phyloP scores from a whole-genome alignment of 345 rosid species.

The Geranium rotundifolium region DNA sequence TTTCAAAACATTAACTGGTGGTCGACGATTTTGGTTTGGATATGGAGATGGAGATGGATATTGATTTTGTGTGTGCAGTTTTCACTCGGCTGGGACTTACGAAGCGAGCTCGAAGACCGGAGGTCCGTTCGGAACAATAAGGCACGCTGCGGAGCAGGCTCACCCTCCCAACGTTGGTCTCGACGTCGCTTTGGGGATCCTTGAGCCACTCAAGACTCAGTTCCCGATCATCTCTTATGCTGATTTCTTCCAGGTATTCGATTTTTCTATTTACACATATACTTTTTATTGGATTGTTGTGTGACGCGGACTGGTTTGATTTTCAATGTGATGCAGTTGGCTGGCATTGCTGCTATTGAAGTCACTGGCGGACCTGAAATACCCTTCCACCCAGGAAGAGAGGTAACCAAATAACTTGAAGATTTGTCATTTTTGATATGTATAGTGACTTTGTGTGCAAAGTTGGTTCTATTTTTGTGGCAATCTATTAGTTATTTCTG shows the following conservation, averaged over 20 bases:
- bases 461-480: neutral
- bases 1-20: neutral
- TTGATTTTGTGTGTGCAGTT: slow-evolving; percentile 28
- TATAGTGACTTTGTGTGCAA: no score
- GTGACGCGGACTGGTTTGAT: neutral
- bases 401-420: slow-evolving; percentile 31
- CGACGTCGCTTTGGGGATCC: slow-evolving; percentile 67
- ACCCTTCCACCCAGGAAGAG: slow-evolving; percentile 93
- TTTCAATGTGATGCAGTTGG: slow-evolving; percentile 33
- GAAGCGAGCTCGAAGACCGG: slow-evolving; percentile 75
- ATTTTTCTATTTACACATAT: neutral
- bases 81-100: slow-evolving; percentile 97
- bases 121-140: slow-evolving; percentile 96
- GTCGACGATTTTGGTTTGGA: neutral
- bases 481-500: no score
- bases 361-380: slow-evolving; percentile 91
- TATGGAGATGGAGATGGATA: neutral
- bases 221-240: slow-evolving; percentile 58
- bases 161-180: slow-evolving; percentile 85
- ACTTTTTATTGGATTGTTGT: neutral
- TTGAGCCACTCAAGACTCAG: slow-evolving; percentile 79
- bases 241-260: slow-evolving; percentile 68
- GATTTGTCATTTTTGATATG: neutral
- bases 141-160: slow-evolving; percentile 45
- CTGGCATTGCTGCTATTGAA: slow-evolving; percentile 95